These are phyloP conservation scores for Tilletia setariae DNA, from an alignment of 1,284 basidiomycete species.

Conservation along the genomic window DNA sequence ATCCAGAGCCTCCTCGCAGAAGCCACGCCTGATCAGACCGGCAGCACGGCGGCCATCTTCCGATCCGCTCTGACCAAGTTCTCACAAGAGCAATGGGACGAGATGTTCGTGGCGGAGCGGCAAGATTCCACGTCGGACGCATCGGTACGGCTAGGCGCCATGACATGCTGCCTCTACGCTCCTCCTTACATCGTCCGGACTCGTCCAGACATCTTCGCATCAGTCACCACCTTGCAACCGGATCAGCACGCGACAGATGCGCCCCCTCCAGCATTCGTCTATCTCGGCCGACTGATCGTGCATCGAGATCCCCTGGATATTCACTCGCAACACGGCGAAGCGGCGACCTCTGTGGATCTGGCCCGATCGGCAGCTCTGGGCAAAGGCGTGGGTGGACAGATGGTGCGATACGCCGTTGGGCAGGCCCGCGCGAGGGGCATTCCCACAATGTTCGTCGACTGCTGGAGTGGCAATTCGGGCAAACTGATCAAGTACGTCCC, in stretches of 20 bases:
- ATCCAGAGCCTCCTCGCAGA: not conserved
- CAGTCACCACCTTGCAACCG: not conserved
- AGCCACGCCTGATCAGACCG: not conserved
- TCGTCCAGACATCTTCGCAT: not conserved
- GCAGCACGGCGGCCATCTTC: no score
- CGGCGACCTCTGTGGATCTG: no score
- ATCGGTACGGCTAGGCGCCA: not conserved
- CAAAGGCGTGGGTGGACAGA: slow-evolving; percentile 22
- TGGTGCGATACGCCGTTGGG: slow-evolving; percentile 18
- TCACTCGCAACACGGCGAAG: not conserved
- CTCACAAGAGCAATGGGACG: not conserved
- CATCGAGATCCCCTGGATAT: slow-evolving; percentile 19
- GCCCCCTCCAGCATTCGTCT: slow-evolving; percentile 19
- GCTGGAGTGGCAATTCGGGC: slow-evolving; percentile 31
- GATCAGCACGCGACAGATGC: not conserved
- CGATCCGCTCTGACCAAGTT: not conserved
- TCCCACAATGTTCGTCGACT: slow-evolving; percentile 26
- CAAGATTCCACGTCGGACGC: not conserved
- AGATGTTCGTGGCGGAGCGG: not conserved
- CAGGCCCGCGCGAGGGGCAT: slow-evolving; percentile 17
- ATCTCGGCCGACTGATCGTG: slow-evolving; percentile 29
- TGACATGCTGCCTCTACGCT: not conserved
- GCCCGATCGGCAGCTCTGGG: slow-evolving; percentile 18
- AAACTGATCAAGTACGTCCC: slow-evolving; percentile 25
- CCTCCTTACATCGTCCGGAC: not conserved